A percentile compares a stretch with the other conserved stretches of the same genome.
Conservation (phyloP, 192 early-diverging fungal species). For the Coemansia sp. region DNA sequence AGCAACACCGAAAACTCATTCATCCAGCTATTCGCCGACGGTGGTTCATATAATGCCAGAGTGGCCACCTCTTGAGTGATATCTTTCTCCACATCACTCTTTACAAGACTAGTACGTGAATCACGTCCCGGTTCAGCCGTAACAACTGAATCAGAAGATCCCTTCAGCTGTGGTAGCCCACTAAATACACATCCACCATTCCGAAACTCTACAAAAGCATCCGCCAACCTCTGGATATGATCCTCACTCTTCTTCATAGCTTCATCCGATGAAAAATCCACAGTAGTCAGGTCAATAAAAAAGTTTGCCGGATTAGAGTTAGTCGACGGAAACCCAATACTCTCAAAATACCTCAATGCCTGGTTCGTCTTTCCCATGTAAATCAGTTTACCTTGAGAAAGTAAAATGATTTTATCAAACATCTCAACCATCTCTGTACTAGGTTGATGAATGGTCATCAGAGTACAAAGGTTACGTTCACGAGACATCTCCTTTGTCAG, state of each 20-base stretch:
- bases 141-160: background rate
- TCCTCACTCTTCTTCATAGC: slow-evolving; percentile 5
- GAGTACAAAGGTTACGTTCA: slow-evolving; percentile 54
- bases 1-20: slow-evolving; percentile 4
- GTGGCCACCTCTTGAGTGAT: slow-evolving; percentile 1
- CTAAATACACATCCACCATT: background rate
- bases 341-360: slow-evolving; percentile 29
- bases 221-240: slow-evolving; percentile 12
- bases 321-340: slow-evolving; percentile 44
- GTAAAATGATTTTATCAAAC: slow-evolving; percentile 69
- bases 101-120: background rate
- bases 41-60: slow-evolving; percentile 1
- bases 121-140: background rate
- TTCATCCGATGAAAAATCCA: slow-evolving; percentile 25
- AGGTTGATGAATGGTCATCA: too few species aligned
- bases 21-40: slow-evolving; percentile 6
- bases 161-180: background rate
- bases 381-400: slow-evolving; percentile 54
- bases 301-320: slow-evolving; percentile 61
- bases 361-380: slow-evolving; percentile 43
- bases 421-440: slow-evolving; percentile 62
- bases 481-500: slow-evolving; percentile 51
- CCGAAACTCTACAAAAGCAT: slow-evolving; percentile 5
- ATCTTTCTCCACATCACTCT: slow-evolving; percentile 1
- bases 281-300: slow-evolving; percentile 53